Conservation (phyloP, 176 grass and related monocot species). For the Cenchrus purpureus region DNA sequence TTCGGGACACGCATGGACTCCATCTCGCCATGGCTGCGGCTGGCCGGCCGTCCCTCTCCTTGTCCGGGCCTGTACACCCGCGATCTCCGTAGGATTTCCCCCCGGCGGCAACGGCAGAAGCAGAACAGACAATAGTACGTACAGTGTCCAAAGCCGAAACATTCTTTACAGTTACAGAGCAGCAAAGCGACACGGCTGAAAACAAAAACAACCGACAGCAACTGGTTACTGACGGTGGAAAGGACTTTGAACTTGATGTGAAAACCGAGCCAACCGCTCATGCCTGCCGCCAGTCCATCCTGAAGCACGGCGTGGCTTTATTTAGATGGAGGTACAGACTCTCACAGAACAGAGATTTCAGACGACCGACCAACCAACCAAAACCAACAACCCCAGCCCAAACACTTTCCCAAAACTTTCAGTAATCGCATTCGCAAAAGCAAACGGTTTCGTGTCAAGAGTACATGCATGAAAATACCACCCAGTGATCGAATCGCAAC, state of each 20-base stretch:
- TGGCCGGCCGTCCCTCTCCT: no score
- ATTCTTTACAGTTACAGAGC: background rate
- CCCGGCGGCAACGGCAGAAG: background rate
- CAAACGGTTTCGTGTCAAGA: constrained; percentile 26
- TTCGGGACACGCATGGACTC: background rate
- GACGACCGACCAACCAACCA: background rate
- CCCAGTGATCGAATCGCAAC: background rate
- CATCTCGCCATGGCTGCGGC: no score
- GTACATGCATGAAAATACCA: constrained; percentile 6
- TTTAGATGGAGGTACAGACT: background rate
- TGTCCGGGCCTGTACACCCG: background rate
- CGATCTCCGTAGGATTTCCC: constrained; percentile 22
- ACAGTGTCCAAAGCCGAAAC: background rate
- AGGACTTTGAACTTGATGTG: background rate
- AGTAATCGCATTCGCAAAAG: constrained; percentile 8
- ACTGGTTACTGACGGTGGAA: background rate
- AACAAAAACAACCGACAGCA: background rate
- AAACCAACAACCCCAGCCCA: background rate
- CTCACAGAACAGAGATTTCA: background rate
- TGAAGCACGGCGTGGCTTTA: background rate
- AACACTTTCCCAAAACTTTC: constrained; percentile 18
- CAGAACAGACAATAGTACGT: background rate
- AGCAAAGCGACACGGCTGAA: background rate
- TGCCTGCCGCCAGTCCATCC: background rate
- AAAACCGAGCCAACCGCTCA: background rate